Percentiles rank a stretch among this genome's conserved stretches.
Conservation (phyloP, 768 basidiomycete species). For the Tubosaeta sp. region DNA sequence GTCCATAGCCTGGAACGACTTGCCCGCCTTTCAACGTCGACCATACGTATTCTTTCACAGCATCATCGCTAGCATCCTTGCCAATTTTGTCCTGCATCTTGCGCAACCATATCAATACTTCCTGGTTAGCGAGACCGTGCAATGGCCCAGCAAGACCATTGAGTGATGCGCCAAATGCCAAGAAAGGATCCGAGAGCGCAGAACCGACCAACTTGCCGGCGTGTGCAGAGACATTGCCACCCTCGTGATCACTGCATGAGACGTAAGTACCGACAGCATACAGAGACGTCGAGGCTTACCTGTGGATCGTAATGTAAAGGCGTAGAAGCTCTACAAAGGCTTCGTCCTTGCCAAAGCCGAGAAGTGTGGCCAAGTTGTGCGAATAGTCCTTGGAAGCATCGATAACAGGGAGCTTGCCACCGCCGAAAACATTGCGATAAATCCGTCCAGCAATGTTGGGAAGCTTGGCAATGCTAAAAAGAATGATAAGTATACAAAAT, state of each 20-base stretch:
- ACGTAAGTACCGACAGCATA: neutral
- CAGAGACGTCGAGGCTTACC: conserved; percentile 32
- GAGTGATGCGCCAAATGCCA: conserved; percentile 86
- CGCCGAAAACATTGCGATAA: conserved; percentile 82
- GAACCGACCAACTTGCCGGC: conserved; percentile 91
- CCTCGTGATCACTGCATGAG: conserved; percentile 80
- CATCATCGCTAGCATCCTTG: conserved; percentile 77
- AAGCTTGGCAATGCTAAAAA: conserved; percentile 83
- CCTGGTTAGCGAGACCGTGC: conserved; percentile 96
- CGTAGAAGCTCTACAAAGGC: conserved; percentile 92
- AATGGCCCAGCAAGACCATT: conserved; percentile 97
- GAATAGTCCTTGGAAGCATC: conserved; percentile 85
- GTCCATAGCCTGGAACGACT: conserved; percentile 91
- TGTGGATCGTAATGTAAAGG: conserved; percentile 97
- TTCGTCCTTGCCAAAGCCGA: conserved; percentile 85
- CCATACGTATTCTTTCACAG: conserved; percentile 94
- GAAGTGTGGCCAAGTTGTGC: conserved; percentile 81
- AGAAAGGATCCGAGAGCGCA: conserved; percentile 96
- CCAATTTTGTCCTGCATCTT: conserved; percentile 92
- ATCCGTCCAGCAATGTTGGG: conserved; percentile 95
- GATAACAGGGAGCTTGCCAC: conserved; percentile 84
- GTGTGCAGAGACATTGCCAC: conserved; percentile 97
- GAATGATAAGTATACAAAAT: conserved; percentile 1
- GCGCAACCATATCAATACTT: conserved; percentile 90
- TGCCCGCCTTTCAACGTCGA: conserved; percentile 88